phyloP scores from a whole-genome alignment of 179 eudicot genomes.

The Camellia oleifera region DNA sequence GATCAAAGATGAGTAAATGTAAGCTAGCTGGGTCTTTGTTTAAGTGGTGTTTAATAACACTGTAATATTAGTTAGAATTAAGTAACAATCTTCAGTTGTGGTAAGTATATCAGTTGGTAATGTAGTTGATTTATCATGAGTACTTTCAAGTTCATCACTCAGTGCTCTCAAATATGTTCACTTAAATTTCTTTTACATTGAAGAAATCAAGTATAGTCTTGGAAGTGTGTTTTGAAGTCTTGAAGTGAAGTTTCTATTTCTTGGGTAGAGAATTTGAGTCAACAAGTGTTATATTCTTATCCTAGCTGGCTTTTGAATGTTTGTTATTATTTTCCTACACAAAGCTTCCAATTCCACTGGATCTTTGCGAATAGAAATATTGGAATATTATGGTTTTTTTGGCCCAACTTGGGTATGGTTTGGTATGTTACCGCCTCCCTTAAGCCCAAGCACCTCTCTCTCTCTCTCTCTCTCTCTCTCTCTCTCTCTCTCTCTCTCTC shows the following conservation, averaged over 20 bases:
- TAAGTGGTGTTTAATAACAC: background rate
- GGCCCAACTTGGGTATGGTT: too few species aligned
- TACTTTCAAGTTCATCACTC: background rate
- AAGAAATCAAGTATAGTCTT: background rate
- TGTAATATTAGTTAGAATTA: background rate
- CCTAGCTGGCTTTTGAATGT: background rate
- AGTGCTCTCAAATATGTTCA: background rate
- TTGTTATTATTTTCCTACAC: background rate
- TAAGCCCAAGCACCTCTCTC: too few species aligned
- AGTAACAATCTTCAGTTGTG: background rate
- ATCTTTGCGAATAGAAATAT: background rate
- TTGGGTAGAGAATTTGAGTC: background rate
- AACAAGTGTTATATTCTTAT: too few species aligned
- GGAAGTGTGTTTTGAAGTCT: background rate
- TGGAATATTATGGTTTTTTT: too few species aligned
- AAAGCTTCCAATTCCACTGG: background rate
- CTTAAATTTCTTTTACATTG: background rate
- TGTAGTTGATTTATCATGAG: background rate
- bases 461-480: too few species aligned
- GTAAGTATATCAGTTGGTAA: background rate
- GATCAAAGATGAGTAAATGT: conserved; percentile 27
- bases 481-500: too few species aligned
- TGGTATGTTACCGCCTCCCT: too few species aligned
- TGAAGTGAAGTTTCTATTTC: background rate
- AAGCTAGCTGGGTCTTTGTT: background rate